Evolutionary conservation across 1,284 basidiomycete genomes (phyloP).

Genomic region (Coriolopsis trogii): DNA sequence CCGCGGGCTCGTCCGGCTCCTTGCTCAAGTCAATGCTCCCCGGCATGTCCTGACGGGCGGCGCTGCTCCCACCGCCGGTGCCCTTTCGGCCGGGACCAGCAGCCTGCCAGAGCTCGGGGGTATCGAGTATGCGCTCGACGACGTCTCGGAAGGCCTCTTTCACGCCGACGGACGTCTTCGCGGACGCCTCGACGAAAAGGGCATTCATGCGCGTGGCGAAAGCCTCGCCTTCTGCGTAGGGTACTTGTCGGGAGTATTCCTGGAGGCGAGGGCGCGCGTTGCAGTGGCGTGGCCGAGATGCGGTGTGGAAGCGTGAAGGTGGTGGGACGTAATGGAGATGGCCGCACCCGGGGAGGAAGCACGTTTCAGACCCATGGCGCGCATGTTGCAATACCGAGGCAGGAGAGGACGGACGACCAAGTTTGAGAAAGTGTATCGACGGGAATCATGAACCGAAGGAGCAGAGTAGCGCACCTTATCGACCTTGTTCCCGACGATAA

Average conservation of each 20-base stretch:
- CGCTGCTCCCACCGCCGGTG: slow-evolving; percentile 6
- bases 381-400: no score
- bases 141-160: slow-evolving; percentile 81
- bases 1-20: slow-evolving; percentile 20
- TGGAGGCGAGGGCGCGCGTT: slow-evolving; percentile 31
- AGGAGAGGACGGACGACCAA: no score
- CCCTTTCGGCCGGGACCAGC: slow-evolving; percentile 8
- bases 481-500: slow-evolving; percentile 94
- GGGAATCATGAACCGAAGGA: neutral
- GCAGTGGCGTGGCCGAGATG: slow-evolving; percentile 1
- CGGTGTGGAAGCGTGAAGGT: neutral
- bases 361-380: no score
- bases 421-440: neutral
- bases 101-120: slow-evolving; percentile 67
- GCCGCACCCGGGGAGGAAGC: neutral
- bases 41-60: slow-evolving; percentile 35
- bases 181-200: slow-evolving; percentile 86
- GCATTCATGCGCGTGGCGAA: slow-evolving; percentile 85
- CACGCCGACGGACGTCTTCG: slow-evolving; percentile 86
- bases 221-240: slow-evolving; percentile 75
- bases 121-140: slow-evolving; percentile 70
- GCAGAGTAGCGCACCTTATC: slow-evolving; percentile 69
- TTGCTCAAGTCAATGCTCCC: slow-evolving; percentile 37
- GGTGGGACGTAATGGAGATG: neutral
- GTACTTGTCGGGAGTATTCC: slow-evolving; percentile 90